These are phyloP conservation scores for Aspergillus fumigatus DNA, from an alignment of 2,329 filamentous ascomycete genomes.

Conservation along the genomic window DNA sequence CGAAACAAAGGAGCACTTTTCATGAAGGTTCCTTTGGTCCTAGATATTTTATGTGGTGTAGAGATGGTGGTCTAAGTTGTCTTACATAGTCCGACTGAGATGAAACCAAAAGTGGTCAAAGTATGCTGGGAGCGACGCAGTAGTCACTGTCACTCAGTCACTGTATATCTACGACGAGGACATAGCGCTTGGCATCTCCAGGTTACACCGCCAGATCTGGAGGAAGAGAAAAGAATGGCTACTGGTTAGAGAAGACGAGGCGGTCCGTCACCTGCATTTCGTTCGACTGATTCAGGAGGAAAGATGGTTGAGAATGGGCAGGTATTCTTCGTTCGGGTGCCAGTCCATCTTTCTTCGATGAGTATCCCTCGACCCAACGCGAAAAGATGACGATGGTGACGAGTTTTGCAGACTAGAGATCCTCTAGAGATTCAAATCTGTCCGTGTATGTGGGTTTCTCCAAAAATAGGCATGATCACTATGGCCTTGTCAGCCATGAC, in stretches of 20 bases:
- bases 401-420: neutral
- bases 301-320: neutral
- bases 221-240: neutral
- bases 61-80: neutral
- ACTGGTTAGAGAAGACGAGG: neutral
- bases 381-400: neutral
- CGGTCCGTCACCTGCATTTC: neutral
- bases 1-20: neutral
- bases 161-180: neutral
- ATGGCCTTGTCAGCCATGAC: neutral
- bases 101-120: neutral
- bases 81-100: neutral
- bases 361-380: neutral
- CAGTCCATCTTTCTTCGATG: neutral
- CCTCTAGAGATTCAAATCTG: neutral
- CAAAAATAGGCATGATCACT: neutral
- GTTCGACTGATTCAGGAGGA: neutral
- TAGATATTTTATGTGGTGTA: neutral
- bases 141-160: neutral
- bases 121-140: neutral
- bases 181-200: conserved; percentile 7
- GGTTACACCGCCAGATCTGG: conserved; percentile 23
- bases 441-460: neutral
- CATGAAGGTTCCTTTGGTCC: neutral
- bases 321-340: neutral